Evolutionary conservation across 1,284 basidiomycete genomes (phyloP).

Genomic region (Lentinus polychrous): DNA sequence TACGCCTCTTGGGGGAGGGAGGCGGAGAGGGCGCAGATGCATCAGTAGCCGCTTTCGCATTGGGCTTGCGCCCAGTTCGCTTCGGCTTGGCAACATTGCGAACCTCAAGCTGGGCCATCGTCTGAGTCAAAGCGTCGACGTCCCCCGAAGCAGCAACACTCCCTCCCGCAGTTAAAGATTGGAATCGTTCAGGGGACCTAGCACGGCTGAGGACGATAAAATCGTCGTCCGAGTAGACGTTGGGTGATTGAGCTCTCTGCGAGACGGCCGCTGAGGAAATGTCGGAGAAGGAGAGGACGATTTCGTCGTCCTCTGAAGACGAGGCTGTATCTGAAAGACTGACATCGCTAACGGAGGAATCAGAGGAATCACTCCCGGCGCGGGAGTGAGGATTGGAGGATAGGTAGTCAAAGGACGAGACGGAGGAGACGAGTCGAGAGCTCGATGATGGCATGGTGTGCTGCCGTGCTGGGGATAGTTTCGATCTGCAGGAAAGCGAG

Average conservation of each 20-base stretch:
- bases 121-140: not conserved
- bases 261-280: conserved; percentile 16
- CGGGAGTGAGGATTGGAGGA: conserved; percentile 17
- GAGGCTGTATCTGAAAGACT: conserved; percentile 19
- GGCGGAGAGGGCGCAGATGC: not conserved
- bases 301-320: conserved; percentile 44
- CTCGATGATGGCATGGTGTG: conserved; percentile 19
- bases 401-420: conserved; percentile 25
- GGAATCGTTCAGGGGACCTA: conserved; percentile 6
- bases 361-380: conserved; percentile 16
- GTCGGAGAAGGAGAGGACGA: conserved; percentile 42
- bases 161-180: conserved; percentile 4
- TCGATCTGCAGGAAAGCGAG: conserved; percentile 10
- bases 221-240: conserved; percentile 25
- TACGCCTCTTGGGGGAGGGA: not conserved
- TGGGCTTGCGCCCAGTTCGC: not conserved
- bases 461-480: conserved; percentile 12
- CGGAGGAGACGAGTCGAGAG: conserved; percentile 11
- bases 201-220: conserved; percentile 24
- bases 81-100: not conserved
- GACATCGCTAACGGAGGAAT: conserved; percentile 17
- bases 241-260: conserved; percentile 15
- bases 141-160: not conserved
- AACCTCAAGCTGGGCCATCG: conserved; percentile 1
- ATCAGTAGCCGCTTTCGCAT: not conserved